Evolutionary conservation across 495 filamentous ascomycete species (phyloP).

Genomic region (Chaetomium fimeti): DNA sequence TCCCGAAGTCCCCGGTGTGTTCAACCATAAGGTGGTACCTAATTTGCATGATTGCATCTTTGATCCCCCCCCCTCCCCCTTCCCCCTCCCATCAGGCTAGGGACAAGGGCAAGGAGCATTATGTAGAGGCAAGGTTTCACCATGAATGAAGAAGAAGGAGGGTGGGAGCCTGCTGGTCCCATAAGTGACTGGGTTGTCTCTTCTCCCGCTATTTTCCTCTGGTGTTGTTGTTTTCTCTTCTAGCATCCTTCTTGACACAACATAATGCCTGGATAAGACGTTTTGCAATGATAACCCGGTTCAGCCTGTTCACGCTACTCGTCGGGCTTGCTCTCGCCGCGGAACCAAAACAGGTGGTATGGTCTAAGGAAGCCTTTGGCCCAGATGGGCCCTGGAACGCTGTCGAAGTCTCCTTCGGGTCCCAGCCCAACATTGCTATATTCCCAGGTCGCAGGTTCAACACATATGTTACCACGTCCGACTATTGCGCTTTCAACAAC

Average conservation of each 20-base stretch:
- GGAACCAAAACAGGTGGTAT: not conserved
- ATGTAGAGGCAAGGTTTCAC: no score
- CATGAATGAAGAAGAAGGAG: no score
- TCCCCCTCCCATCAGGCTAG: no score
- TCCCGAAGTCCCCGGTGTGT: no score
- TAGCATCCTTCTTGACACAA: not conserved
- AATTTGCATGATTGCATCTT: no score
- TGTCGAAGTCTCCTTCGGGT: slow-evolving; percentile 35
- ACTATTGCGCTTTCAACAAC: slow-evolving; percentile 15
- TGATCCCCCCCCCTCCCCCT: no score
- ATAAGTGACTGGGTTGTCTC: no score
- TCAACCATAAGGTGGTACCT: no score
- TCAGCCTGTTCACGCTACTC: not conserved
- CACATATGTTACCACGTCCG: slow-evolving; percentile 3
- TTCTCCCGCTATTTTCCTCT: no score
- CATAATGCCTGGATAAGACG: not conserved
- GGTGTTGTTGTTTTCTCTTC: no score
- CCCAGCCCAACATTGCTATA: slow-evolving; percentile 31
- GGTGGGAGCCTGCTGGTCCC: no score
- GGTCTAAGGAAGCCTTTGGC: slow-evolving; percentile 19
- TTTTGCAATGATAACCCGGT: not conserved
- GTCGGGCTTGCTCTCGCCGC: not conserved
- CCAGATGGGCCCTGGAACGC: slow-evolving; percentile 44
- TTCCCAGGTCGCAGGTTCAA: slow-evolving; percentile 31
- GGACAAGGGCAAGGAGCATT: no score